Base-by-base conservation (phyloP, 1,284 basidiomycete species). In the Ustilago loliicola region DNA sequence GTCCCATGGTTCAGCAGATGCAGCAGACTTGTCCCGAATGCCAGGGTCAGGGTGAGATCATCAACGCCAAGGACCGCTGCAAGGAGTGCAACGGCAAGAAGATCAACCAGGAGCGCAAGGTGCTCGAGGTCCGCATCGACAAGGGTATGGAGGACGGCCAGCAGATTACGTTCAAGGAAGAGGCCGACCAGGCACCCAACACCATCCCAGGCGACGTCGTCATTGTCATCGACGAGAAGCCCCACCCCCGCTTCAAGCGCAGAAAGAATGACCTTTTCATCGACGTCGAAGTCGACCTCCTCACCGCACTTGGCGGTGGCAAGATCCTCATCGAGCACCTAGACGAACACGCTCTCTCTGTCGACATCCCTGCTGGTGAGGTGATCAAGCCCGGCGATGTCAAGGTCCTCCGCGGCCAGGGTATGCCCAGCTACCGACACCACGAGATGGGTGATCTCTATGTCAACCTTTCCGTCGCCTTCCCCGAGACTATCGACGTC, bases 1-100 rank as follows among this genome's bases (percentile, higher is more conserved):
- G 97, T 40, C 97, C 97, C 19, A 99, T 99, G 97, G 95, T 99
- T 82, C 97, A 99, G 88, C 97, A 99, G 88, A 94, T 99, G 84
- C 97, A 99, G 87, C 93, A 95, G 79, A 90, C 92, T 58, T 99
- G 97, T 89, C 91, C 93, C 85, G 96, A 98, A 36, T 99, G 97
- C 87, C 90, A 90, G 61, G 97, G 94, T 36, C 90, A 91, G 25
- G 97, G 97, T 78, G 96, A 99, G 88, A 90, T 94, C 83, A 97
- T 99, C 89, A 95, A 95, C 88, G 87, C 90, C 66, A 98, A 96
- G 88, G 95, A 99, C 89, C 91, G 93, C 79, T 99, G 97, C 91
- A 91, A 92, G 88, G 89, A 88, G 51, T 99, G 97, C 90, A 93
- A 93, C 87, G 97, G 96, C 80, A 97, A 97, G 90, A 99, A 99